Evolutionary conservation across 768 basidiomycete genomes (phyloP).

Genomic region (Paxillus involutus): DNA sequence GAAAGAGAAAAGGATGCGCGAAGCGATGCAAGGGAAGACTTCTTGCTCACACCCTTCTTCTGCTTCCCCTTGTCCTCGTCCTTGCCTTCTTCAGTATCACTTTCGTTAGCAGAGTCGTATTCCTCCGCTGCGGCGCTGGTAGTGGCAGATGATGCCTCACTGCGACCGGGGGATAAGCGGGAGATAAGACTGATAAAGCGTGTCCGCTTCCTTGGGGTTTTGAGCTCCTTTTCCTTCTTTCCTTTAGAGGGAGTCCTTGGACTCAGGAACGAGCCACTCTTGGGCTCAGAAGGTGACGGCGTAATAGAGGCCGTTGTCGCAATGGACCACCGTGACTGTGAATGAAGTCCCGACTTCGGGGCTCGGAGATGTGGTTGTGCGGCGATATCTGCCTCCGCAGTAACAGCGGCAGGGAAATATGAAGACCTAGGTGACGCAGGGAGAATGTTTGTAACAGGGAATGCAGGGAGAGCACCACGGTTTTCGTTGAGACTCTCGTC

Average conservation of each 20-base stretch:
- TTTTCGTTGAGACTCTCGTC: background rate
- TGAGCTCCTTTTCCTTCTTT: slow-evolving; percentile 23
- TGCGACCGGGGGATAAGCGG: slow-evolving; percentile 29
- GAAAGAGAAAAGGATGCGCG: slow-evolving; percentile 30
- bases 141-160: slow-evolving; percentile 12
- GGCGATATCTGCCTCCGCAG: background rate
- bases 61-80: slow-evolving; percentile 13
- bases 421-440: slow-evolving; percentile 8
- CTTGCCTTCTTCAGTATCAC: slow-evolving; percentile 16
- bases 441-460: background rate
- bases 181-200: slow-evolving; percentile 34
- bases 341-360: background rate
- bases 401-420: background rate
- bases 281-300: slow-evolving; percentile 14
- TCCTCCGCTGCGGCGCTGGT: slow-evolving; percentile 9
- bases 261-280: background rate
- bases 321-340: slow-evolving; percentile 27
- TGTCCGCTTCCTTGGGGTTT: slow-evolving; percentile 29
- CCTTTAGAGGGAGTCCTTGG: slow-evolving; percentile 12
- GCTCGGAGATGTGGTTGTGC: slow-evolving; percentile 6
- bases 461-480: background rate
- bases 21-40: slow-evolving; percentile 30
- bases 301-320: slow-evolving; percentile 31
- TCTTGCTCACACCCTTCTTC: slow-evolving; percentile 25
- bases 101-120: slow-evolving; percentile 23